Evolutionary conservation across 2,329 filamentous ascomycete genomes (phyloP).

Genomic region (Aspergillus ochraceus): DNA sequence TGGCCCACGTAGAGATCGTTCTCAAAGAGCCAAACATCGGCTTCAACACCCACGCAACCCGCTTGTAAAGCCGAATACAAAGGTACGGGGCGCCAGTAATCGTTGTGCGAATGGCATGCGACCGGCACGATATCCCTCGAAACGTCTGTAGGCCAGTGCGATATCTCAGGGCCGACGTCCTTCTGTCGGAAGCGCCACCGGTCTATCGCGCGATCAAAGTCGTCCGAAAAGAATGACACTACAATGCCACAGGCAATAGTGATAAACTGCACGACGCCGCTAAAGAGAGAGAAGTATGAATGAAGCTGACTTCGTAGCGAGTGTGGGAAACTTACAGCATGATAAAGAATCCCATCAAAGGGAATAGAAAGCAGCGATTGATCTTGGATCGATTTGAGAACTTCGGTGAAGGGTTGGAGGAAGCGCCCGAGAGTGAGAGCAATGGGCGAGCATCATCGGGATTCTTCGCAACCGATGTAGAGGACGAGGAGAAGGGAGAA

Average conservation of each 20-base stretch:
- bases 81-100: conserved; percentile 58
- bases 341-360: conserved; percentile 26
- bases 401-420: conserved; percentile 8
- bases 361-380: conserved; percentile 19
- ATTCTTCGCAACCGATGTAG: conserved; percentile 4
- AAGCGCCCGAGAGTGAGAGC: conserved; percentile 6
- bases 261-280: conserved; percentile 44
- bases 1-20: conserved; percentile 59
- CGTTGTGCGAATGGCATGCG: conserved; percentile 59
- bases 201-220: conserved; percentile 38
- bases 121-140: conserved; percentile 52
- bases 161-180: conserved; percentile 38
- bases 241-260: conserved; percentile 38
- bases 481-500: conserved; percentile 10
- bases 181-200: conserved; percentile 44
- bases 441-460: conserved; percentile 10
- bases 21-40: conserved; percentile 57
- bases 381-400: conserved; percentile 17
- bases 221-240: conserved; percentile 43
- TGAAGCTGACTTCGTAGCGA: background rate
- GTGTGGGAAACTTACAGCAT: conserved; percentile 32
- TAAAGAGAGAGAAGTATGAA: conserved; percentile 13
- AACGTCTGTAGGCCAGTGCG: conserved; percentile 49
- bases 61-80: conserved; percentile 56
- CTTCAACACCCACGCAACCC: conserved; percentile 58